Evolutionary conservation across 257 asterid genomes (phyloP).

Genomic region (Salvia splendens): DNA sequence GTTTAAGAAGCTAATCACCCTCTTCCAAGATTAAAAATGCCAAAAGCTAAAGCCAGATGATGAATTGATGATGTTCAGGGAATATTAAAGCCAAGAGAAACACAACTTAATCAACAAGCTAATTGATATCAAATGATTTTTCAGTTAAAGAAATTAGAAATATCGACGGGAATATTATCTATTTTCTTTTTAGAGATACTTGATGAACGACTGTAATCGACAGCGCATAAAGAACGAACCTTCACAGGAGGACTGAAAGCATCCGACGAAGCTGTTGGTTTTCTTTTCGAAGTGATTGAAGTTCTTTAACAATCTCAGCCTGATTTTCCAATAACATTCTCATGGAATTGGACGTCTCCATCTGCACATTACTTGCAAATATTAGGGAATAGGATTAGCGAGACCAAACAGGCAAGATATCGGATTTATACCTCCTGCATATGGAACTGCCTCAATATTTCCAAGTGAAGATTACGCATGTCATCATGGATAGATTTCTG

Average conservation of each 20-base stretch:
- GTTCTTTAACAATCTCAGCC: constrained; percentile 75
- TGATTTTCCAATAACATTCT: constrained; percentile 69
- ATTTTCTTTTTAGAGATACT: constrained; percentile 16
- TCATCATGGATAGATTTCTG: constrained; percentile 91
- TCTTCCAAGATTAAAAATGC: no score
- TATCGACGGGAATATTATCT: neutral
- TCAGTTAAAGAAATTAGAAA: neutral
- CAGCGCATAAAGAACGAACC: constrained; percentile 11
- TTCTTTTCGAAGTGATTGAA: constrained; percentile 70
- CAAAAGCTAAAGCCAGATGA: no score
- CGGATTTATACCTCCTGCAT: constrained; percentile 77
- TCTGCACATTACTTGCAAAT: constrained; percentile 46
- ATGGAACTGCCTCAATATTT: constrained; percentile 82
- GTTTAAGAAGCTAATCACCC: no score
- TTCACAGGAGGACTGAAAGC: constrained; percentile 41
- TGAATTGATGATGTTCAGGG: neutral
- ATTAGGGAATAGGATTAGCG: constrained; percentile 26
- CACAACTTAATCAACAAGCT: constrained; percentile 11
- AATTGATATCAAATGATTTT: neutral
- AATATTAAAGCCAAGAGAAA: neutral
- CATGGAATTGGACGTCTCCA: constrained; percentile 68
- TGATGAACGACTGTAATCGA: constrained; percentile 10
- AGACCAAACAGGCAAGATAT: neutral
- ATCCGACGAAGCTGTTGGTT: constrained; percentile 72
- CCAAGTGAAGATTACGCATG: constrained; percentile 88